Base-by-base conservation (phyloP, 768 basidiomycete species). In the Amanita brunnescens region DNA sequence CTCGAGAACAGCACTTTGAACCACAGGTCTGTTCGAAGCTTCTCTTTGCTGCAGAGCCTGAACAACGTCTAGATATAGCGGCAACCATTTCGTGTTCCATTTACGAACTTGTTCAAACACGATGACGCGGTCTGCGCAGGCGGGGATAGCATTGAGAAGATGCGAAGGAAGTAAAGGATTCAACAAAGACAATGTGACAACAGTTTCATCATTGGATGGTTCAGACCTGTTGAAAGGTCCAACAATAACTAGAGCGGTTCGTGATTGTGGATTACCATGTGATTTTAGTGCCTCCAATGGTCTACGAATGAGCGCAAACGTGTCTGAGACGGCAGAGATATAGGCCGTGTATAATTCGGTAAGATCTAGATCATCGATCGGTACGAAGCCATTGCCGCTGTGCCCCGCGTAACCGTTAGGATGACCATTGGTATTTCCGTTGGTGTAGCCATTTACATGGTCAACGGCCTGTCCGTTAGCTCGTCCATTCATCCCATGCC, bases 41-140 rank as follows among this genome's bases (percentile, higher is more conserved):
- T 76, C 72, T 41, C 74, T 73, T 39, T 78, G 71, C 55, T 91
- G 90, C 30, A 93, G 65, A 12, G 84, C 83, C 49, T 75, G 76
- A 42, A 88, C 76, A 21, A 92, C 70, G 30, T 94, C 91, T 46
- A 96, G 77, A 65, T 87, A 95, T 3, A 95, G 67, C 0, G 91
- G 87, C 1, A 87, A 84, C 87, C 88, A 94, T 65, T 89, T 89
- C 34, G 81, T 82, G n/a, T 77, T 75, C 78, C 86, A 89, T 56
- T 70, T 73, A 59, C 76, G 75, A 6, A 87, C 70, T 63, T 93
- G 91, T 62, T 95, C 93, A 9, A 94, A 75, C 14, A 94, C 83
- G 52, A 94, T 70, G 49, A 95, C 77, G 18, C 79, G 81, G 13
- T 74, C 76, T 24, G 76, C 78, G 2, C 82, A 80, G 0, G 69